Conservation (phyloP, 768 basidiomycete genomes). For the Lactifluus piperatus region DNA sequence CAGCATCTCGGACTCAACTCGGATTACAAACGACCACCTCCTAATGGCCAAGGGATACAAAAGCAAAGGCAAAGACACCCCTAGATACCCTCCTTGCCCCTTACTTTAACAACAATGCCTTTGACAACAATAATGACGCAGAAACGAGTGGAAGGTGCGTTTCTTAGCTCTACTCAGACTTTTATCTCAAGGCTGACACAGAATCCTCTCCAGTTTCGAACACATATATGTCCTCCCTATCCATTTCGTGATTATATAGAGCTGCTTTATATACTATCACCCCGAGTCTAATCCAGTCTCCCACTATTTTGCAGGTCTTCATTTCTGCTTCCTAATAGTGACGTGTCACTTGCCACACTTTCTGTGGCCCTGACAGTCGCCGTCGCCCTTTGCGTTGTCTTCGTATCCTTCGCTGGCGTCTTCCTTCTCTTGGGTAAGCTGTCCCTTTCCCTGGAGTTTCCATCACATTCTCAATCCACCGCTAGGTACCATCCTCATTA, state of each 20-base stretch:
- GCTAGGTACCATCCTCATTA: constrained; percentile 8
- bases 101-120: too few relatives aligned
- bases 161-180: not conserved
- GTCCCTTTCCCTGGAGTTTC: not conserved
- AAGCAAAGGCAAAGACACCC: not conserved
- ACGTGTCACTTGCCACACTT: too few relatives aligned
- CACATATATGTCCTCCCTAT: constrained; percentile 10
- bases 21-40: too few relatives aligned
- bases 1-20: too few relatives aligned
- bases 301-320: too few relatives aligned
- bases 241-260: constrained; percentile 1
- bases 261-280: too few relatives aligned
- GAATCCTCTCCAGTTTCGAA: constrained; percentile 5
- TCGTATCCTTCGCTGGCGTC: constrained; percentile 8
- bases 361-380: too few relatives aligned
- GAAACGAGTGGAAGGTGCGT: constrained; percentile 2
- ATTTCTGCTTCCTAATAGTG: not conserved
- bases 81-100: constrained; percentile 14
- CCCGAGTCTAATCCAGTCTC: not conserved
- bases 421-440: constrained; percentile 9
- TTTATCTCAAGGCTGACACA: not conserved
- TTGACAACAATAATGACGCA: too few relatives aligned
- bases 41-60: not conserved
- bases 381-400: constrained; percentile 10
- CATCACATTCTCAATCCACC: not conserved